Percentiles rank a stretch among this genome's conserved stretches.
Conservation (phyloP, 2,329 filamentous ascomycete species). For the Cladosporium cucumerinum region DNA sequence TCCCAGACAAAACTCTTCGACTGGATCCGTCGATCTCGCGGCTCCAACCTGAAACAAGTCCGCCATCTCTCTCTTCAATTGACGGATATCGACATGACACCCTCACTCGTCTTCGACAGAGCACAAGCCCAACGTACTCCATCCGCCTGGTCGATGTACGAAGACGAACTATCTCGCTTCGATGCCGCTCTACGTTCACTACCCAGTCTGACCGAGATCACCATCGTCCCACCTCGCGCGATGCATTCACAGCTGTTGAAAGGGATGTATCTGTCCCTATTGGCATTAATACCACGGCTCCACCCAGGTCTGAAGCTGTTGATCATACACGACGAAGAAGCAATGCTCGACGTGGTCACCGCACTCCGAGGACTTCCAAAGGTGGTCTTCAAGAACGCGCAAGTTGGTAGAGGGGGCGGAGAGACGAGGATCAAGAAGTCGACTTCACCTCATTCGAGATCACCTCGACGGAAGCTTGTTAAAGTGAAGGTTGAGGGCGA, state of each 20-base stretch:
- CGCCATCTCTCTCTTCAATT: conserved; percentile 23
- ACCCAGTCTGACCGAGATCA: conserved; percentile 23
- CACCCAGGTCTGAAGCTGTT: conserved; percentile 44
- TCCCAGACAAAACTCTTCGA: conserved; percentile 29
- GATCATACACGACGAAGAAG: conserved; percentile 91
- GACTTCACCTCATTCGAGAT: not conserved
- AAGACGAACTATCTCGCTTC: conserved; percentile 26
- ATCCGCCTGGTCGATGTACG: conserved; percentile 28
- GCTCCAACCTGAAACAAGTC: conserved; percentile 24
- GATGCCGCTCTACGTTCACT: conserved; percentile 23
- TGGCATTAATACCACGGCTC: conserved; percentile 22
- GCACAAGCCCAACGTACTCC: conserved; percentile 5
- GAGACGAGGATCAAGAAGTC: conserved; percentile 13
- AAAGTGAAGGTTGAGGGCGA: not conserved
- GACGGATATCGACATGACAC: conserved; percentile 30
- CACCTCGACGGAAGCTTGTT: not conserved
- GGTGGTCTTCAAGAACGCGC: conserved; percentile 18
- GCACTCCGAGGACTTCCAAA: conserved; percentile 18
- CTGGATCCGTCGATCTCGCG: conserved; percentile 26
- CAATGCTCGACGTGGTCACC: conserved; percentile 76
- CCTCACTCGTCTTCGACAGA: conserved; percentile 20
- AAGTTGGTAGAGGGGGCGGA: not conserved
- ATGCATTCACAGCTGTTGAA: conserved; percentile 25
- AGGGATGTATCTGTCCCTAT: conserved; percentile 27
- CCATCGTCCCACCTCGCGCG: conserved; percentile 22